Evolutionary conservation across 2,329 filamentous ascomycete genomes (phyloP), one percentile per base, ranked within the genome.

Genomic region (Beauveria bassiana): DNA sequence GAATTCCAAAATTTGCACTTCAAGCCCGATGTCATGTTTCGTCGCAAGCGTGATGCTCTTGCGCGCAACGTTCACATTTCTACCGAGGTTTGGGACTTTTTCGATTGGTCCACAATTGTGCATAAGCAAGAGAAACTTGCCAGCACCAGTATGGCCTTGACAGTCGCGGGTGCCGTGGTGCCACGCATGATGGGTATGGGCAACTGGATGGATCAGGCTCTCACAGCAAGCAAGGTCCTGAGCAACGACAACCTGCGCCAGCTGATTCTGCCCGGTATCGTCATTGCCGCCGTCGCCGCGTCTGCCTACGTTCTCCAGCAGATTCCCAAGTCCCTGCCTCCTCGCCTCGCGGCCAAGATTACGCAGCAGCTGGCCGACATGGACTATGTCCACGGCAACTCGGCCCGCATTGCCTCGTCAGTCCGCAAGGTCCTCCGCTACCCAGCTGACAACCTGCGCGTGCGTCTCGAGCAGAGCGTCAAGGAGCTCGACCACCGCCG

Each of bases 81-180:
- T 59, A 90, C 95, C 4, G 93, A 99, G 70, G 68, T 96, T 0
- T 89, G 83, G 83, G 95, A 99, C 76, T 98, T 99, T 79, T 90
- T 99, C 69, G 95, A 99, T 73, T 81, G 92, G 73, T 82, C 86
- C 20, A 89, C 86, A 12, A 77, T 98, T 6, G 82, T 96, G 78
- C 91, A 97, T 70, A 84, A 87, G 59, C 93, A 98, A 72, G 95
- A 99, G 75, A 99, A 98, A 80, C 82, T 96, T 61, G 93, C 93
- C 6, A 91, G 93, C 45, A 96, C 93, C 3, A 90, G 95, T 65
- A 93, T 99, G 88, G 95, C 93, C 6, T 81, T 99, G 70, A 99
- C 95, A 1, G 84, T 96, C 42, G 90, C 90, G 10, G 93, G 91
- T 61, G 91, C 96, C 2, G 80, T 98, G 5, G 91, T 93, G 61